Base-by-base conservation (phyloP, 306 rosid genomes). In the Cicer cuneatum region DNA sequence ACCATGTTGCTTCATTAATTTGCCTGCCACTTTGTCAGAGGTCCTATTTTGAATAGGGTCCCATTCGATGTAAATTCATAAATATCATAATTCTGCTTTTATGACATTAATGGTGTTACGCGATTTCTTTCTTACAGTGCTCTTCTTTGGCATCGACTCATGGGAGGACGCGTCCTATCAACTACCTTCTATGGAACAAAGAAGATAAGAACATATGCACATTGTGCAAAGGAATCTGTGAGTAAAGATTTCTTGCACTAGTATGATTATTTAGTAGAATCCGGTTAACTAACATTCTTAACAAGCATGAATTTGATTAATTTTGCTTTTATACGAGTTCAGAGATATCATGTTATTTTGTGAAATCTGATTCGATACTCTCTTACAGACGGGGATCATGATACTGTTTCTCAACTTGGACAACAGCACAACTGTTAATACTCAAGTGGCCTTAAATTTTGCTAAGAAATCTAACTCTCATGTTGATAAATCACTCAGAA, bases 201-300 rank as follows among this genome's bases (percentile, higher is more conserved):
- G 51, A 81, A 82, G 72, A 82, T 90, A 70, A 84, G 97, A 64
- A 87, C 96, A 69, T 95, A 95, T 54, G 85, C 98, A 5, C 99
- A 95, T 74, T 90, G 99, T 45, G 88, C 99, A 67, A 95, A 95
- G 78, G 83, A 86, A 81, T 89, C 88, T 2, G 99, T 95, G 75
- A 86, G 98, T 83, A 38, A 29, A 48, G 14, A 3, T 29, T 29
- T 79, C 59, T 51, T 9, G 21, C 16, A 45, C 73, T 41, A 49
- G 33, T 33, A 57, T 41, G 54, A 38, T 57, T 61, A 66, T 79
- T 3, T 47, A 54, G 19, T 1, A 29, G 35, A 29, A 29, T 29
- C 5, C 35, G 5, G 35, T 29, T 4, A 46, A 46, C 14, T 46
- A 46, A 46, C 35, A 29, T 29, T 29, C 35, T 29, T 29, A 29